A percentile compares a stretch with the other conserved stretches of the same genome.
Conservation (phyloP, 805 yeast genomes). For the Kuraishia capsulata region DNA sequence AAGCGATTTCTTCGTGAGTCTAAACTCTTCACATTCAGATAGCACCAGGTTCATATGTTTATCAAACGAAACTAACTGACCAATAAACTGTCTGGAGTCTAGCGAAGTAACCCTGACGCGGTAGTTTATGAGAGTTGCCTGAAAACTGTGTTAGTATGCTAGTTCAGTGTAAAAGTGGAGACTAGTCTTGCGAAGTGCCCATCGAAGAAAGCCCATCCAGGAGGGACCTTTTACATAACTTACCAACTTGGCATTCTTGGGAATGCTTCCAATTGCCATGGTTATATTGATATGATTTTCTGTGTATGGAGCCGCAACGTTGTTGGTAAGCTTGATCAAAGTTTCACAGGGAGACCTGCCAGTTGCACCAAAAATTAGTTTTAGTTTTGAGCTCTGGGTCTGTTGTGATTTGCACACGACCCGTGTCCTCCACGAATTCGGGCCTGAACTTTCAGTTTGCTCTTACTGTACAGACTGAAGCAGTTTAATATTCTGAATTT, state of each 20-base stretch:
- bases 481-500: too few species aligned
- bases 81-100: constrained; percentile 74
- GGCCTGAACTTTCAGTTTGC: too few species aligned
- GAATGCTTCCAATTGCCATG: constrained; percentile 20
- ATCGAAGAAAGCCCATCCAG: neutral
- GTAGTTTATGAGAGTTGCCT: constrained; percentile 63
- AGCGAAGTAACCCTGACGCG: constrained; percentile 63
- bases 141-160: neutral
- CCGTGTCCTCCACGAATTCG: too few species aligned
- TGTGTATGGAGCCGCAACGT: too few species aligned
- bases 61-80: constrained; percentile 82
- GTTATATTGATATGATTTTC: too few species aligned
- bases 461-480: too few species aligned
- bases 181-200: neutral
- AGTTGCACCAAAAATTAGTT: too few species aligned
- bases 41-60: constrained; percentile 81
- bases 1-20: constrained; percentile 57
- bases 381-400: too few species aligned
- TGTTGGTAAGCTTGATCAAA: too few species aligned
- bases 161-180: neutral
- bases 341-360: too few species aligned
- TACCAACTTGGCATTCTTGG: constrained; percentile 37
- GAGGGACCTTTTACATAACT: constrained; percentile 6
- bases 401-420: too few species aligned
- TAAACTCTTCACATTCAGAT: constrained; percentile 74